Base-by-base conservation (phyloP, 306 rosid species). In the Begonia loranthoides region DNA sequence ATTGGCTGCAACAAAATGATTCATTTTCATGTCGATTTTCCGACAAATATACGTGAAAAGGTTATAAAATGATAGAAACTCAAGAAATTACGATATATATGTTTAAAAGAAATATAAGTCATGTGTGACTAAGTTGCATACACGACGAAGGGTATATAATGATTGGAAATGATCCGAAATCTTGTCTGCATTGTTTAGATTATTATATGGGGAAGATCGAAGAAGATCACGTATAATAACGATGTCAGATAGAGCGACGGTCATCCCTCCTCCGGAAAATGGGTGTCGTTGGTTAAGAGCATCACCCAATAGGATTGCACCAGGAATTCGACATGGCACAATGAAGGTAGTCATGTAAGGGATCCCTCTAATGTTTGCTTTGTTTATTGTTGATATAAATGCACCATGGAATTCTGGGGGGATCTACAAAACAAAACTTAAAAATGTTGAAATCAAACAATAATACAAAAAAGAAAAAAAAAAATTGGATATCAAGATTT, bases 251-350 rank as follows among this genome's bases (percentile, higher is more conserved):
- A 77, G 67, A 48, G 84, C 79, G 52, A 81, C 85, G 22, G 90
- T 81, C 84, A 77, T 75, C 61, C 90, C 90, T 63, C 82, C 79
- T 45, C 85, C 84, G 10, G 89, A 71, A 55, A 71, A 66, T 17
- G 81, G 89, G 64, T 81, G 81, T 10, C 75, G 78, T 79, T 74
- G 77, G 60, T 81, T 81, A 74, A 81, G 71, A 60, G 88, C 79
- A 56, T 81, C 89, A 0, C 90, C 90, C 62, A 81, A 38, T 52
- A 81, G 57, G 17, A 81, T 64, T 5, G 90, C 90, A 64, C 90
- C 82, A 0, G 77, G 78, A 19, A 76, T 69, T 33, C 73, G 76
- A 47, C 12, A 67, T 5, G 84, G 82, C 51, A 52, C 56, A 5
- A 82, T 79, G 17, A 73, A 72, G 79, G 77, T 77, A 65, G 66